Conservation (phyloP, 2,329 filamentous ascomycete genomes). For the Alternaria sp. region DNA sequence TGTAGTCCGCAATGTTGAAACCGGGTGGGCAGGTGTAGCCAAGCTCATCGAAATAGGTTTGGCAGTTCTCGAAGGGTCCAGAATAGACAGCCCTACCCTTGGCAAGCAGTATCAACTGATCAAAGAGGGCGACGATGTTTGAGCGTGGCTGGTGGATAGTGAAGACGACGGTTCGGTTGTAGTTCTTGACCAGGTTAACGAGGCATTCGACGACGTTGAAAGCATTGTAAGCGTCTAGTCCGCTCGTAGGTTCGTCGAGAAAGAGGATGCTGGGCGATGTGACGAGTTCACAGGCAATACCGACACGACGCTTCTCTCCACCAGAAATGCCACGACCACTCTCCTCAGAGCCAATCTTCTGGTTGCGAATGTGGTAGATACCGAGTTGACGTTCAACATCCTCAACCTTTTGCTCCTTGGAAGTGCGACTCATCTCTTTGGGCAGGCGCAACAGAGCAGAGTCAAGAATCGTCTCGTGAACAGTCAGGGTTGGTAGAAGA, state of each 20-base stretch:
- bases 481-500: slow-evolving; percentile 92
- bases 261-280: slow-evolving; percentile 98
- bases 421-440: slow-evolving; percentile 82
- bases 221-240: slow-evolving; percentile 94
- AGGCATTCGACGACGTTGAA: slow-evolving; percentile 98
- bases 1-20: slow-evolving; percentile 98
- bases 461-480: slow-evolving; percentile 96
- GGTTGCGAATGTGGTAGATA: slow-evolving; percentile 92
- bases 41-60: slow-evolving; percentile 89
- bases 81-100: slow-evolving; percentile 92
- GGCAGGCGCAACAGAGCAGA: slow-evolving; percentile 93
- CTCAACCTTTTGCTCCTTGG: slow-evolving; percentile 90
- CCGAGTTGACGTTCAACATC: slow-evolving; percentile 97
- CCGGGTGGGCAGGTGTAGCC: slow-evolving; percentile 94
- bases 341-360: slow-evolving; percentile 95
- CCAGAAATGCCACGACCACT: slow-evolving; percentile 95
- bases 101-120: slow-evolving; percentile 89
- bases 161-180: slow-evolving; percentile 96
- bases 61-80: slow-evolving; percentile 86
- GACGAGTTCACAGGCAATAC: slow-evolving; percentile 96
- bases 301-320: slow-evolving; percentile 93
- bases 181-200: slow-evolving; percentile 92
- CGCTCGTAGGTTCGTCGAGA: slow-evolving; percentile 95
- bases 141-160: slow-evolving; percentile 98
- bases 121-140: slow-evolving; percentile 97